Evolutionary conservation across 371 early-diverging fungal species (phyloP).

Genomic region (Rhizomucor pusillus): DNA sequence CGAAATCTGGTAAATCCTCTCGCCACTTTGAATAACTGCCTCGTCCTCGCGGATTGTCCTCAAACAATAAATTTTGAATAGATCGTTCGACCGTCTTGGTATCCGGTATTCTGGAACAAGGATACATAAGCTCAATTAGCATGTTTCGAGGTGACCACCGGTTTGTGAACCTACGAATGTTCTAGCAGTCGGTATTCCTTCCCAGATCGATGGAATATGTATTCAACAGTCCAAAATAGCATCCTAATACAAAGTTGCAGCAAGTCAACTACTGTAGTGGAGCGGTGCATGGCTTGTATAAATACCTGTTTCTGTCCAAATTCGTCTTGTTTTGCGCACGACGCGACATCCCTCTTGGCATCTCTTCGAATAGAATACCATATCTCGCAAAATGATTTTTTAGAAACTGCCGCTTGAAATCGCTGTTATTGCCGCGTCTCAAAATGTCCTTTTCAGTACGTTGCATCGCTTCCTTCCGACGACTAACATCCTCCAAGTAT

Average conservation of each 20-base stretch:
- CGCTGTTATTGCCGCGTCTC: no score
- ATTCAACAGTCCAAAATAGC: constrained; percentile 43
- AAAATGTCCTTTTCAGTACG: no score
- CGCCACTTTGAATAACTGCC: constrained; percentile 25
- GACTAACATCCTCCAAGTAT: no score
- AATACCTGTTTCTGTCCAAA: no score
- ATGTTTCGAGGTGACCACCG: no score
- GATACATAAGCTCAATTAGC: no score
- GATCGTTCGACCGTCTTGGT: constrained; percentile 17
- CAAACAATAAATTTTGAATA: constrained; percentile 34
- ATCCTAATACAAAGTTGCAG: not conserved
- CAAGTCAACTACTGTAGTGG: no score
- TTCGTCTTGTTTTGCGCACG: no score
- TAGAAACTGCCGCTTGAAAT: not conserved
- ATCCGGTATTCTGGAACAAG: constrained; percentile 2
- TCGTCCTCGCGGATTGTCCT: constrained; percentile 30
- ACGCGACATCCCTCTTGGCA: no score
- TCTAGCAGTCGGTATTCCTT: constrained; percentile 26
- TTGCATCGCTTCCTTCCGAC: no score
- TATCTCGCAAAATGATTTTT: not conserved
- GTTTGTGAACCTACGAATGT: constrained; percentile 37
- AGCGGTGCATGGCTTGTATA: no score
- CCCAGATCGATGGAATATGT: constrained; percentile 19
- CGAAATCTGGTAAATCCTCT: constrained; percentile 30
- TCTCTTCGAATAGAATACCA: no score